Conservation (phyloP, 192 early-diverging fungal genomes). For the Coemansia sp. region DNA sequence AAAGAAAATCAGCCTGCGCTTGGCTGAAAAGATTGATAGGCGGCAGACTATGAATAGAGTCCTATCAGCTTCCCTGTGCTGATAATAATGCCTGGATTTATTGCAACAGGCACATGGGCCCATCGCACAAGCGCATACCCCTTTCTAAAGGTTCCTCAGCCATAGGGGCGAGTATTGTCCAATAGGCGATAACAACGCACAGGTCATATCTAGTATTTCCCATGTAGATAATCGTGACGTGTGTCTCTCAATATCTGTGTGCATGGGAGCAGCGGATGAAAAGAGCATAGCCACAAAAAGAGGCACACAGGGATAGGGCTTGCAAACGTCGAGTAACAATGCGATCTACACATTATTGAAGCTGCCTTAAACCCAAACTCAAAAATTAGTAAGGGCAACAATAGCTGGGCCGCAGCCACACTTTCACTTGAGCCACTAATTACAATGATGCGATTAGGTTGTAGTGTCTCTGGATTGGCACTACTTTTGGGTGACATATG, state of each 20-base stretch:
- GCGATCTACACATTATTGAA: not conserved
- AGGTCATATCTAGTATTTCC: not conserved
- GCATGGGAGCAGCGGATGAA: no score
- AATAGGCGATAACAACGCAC: not conserved
- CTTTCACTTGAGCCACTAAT: not conserved
- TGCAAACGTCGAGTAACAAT: not conserved
- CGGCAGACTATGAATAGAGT: not conserved
- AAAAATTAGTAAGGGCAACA: not conserved
- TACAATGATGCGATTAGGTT: no score
- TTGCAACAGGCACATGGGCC: not conserved
- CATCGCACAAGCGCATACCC: not conserved
- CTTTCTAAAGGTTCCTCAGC: not conserved
- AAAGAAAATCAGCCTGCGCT: not conserved
- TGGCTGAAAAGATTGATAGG: not conserved
- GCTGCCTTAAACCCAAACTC: not conserved
- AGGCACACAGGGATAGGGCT: not conserved
- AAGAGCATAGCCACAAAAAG: not conserved
- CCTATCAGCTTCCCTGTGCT: not conserved
- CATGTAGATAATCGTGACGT: not conserved
- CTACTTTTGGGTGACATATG: no score
- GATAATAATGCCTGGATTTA: not conserved
- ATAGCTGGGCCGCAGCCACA: no score
- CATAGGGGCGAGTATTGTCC: not conserved
- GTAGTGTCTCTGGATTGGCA: no score
- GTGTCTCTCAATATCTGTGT: not conserved